Evolutionary conservation across 192 early-diverging fungal genomes (phyloP), one percentile per base, ranked within the genome.

Genomic region (Entomortierella chlamydospora): DNA sequence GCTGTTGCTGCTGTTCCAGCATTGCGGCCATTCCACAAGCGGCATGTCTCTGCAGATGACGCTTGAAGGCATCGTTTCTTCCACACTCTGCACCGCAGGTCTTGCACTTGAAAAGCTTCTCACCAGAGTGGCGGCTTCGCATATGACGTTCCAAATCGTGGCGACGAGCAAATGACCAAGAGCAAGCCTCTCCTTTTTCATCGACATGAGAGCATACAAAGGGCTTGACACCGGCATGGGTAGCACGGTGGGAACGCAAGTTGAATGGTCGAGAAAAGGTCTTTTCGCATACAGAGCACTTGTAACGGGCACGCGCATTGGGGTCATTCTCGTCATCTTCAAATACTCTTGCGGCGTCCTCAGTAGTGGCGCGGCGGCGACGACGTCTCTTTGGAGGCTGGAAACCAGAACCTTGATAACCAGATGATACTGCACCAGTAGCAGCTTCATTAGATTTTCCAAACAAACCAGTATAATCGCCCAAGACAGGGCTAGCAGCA

Each of bases 181-280:
- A 56, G 13, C 76, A 79, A 49, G 64, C 39, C 53, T 60, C 31
- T 6, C 54, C 62, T 13, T 65, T 59, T 20, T 64, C 61, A 31
- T 64, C 45, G 7, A 66, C 39, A 42, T 66, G 85, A 23, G 83
- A 72, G 83, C 91, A 93, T 1, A 55, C 72, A 74, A 85, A 93
- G 29, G 90, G 90, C 49, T 86, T 70, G 56, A 91, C 90, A 42
- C 86, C 88, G 26, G 87, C 88, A 54, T 93, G 91, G 0, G 86
- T 84, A 20, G 86, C 83, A 11, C 86, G 85, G 54, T 93, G 91
- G 0, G 89, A 90, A 43, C 91, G 91, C 57, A 93, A 74, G 68
- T 93, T 93, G 68, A 90, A 93, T 1, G 89, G 87, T 15, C 91
- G 82, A 18, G 90, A 91, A 65, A 90, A 91, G 1, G 85, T 81